phyloP scores from a whole-genome alignment of 257 asterid species.

The Anisodus tanguticus region DNA sequence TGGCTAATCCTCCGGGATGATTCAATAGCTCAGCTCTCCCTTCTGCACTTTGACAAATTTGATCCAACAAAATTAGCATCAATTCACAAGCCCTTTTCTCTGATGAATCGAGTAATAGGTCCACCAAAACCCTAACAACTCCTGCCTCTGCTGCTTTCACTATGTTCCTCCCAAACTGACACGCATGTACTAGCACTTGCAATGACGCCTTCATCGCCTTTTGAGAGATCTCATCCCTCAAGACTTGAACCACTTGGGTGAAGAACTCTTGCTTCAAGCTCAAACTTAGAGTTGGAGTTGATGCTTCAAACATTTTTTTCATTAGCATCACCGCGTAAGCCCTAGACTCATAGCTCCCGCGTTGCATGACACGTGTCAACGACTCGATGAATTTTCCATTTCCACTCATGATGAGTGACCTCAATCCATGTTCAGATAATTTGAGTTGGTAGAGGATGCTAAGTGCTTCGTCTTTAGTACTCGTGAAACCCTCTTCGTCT shows the following conservation, averaged over 20 bases:
- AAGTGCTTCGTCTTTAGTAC: conserved; percentile 59
- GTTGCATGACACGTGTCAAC: conserved; percentile 47
- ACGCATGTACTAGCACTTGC: too few relatives aligned
- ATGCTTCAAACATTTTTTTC: conserved; percentile 49
- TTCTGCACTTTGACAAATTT: conserved; percentile 78
- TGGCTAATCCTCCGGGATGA: conserved; percentile 81
- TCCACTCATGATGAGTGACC: conserved; percentile 35
- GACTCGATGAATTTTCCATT: conserved; percentile 50
- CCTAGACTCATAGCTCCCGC: conserved; percentile 66
- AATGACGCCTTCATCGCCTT: too few relatives aligned
- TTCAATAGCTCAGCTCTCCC: conserved; percentile 72
- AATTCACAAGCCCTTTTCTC: conserved; percentile 61
- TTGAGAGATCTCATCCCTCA: too few relatives aligned
- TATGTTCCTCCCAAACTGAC: too few relatives aligned
- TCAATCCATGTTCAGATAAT: conserved; percentile 57
- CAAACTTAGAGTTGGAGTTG: conserved; percentile 43
- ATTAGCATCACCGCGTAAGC: conserved; percentile 59
- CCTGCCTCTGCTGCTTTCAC: conserved; percentile 58
- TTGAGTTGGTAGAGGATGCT: conserved; percentile 56
- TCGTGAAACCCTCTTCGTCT: conserved; percentile 31
- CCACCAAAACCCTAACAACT: conserved; percentile 41
- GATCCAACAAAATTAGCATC: conserved; percentile 53
- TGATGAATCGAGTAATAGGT: conserved; percentile 51
- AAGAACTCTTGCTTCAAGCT: conserved; percentile 45
- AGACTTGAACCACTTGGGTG: conserved; percentile 36